Evolutionary conservation across 2,329 filamentous ascomycete genomes (phyloP).

Genomic region (Ceratocystis cacaofunesta): DNA sequence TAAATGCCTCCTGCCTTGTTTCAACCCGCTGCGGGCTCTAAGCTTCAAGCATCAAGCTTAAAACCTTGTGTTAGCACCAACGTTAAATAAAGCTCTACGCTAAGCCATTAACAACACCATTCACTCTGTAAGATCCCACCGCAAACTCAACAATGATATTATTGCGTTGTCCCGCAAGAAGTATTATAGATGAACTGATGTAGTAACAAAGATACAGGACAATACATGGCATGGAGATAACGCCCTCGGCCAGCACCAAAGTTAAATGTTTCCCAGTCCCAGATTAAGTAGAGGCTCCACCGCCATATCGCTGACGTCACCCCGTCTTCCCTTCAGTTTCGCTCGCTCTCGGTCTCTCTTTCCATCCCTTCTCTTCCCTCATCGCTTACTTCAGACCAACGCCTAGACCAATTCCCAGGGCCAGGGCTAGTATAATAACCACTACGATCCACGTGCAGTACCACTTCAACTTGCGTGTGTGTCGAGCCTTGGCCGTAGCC

Average conservation of each 20-base stretch:
- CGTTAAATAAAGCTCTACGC: background rate
- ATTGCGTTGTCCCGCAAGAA: background rate
- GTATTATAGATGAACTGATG: too few relatives aligned
- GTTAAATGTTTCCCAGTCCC: background rate
- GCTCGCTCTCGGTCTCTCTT: background rate
- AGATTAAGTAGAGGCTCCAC: background rate
- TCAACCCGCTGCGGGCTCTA: background rate
- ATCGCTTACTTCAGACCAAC: conserved; percentile 25
- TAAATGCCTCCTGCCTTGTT: background rate
- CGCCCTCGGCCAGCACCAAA: too few relatives aligned
- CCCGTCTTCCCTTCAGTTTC: background rate
- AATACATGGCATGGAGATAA: too few relatives aligned
- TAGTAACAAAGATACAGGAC: too few relatives aligned
- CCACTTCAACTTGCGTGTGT: conserved; percentile 66
- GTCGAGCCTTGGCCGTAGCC: conserved; percentile 51
- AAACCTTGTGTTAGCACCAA: background rate
- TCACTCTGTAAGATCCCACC: too few relatives aligned
- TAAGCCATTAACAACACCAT: background rate
- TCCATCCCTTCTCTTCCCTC: background rate
- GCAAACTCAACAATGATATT: background rate
- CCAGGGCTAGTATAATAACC: conserved; percentile 42
- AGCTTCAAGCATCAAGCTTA: background rate
- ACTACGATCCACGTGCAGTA: conserved; percentile 45
- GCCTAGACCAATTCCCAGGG: conserved; percentile 40
- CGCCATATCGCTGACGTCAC: too few relatives aligned